Percentiles rank a stretch among this genome's conserved stretches.
Conservation (phyloP, 331 rosid species). For the Malus hybrid region DNA sequence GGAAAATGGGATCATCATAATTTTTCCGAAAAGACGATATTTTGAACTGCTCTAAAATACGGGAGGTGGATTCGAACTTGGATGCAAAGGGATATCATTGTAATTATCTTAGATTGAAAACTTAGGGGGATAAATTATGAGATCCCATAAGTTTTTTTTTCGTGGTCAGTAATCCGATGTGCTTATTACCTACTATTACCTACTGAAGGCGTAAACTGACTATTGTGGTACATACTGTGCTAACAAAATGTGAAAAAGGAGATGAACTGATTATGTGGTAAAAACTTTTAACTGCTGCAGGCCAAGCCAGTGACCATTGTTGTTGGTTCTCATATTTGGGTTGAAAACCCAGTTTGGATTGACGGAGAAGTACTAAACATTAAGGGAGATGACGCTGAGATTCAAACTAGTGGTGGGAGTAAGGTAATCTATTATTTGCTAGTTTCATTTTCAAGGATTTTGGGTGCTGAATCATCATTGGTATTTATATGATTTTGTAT, state of each 20-base stretch:
- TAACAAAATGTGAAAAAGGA: neutral
- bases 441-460: neutral
- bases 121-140: neutral
- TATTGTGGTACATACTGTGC: neutral
- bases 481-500: neutral
- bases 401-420: conserved; percentile 51
- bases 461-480: neutral
- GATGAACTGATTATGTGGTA: neutral
- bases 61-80: no score
- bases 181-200: neutral
- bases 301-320: conserved; percentile 53
- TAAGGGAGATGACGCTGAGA: conserved; percentile 68
- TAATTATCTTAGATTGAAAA: neutral
- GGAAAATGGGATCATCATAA: no score
- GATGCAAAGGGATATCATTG: no score
- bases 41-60: no score
- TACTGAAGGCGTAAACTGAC: neutral
- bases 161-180: neutral
- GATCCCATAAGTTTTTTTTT: neutral
- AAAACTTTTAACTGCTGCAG: conserved; percentile 36
- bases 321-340: conserved; percentile 80
- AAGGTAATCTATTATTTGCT: conserved; percentile 26
- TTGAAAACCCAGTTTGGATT: conserved; percentile 73
- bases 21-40: no score
- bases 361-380: conserved; percentile 63